phyloP scores from a whole-genome alignment of 495 filamentous ascomycete genomes.

The Massariosphaeria phaeospora region DNA sequence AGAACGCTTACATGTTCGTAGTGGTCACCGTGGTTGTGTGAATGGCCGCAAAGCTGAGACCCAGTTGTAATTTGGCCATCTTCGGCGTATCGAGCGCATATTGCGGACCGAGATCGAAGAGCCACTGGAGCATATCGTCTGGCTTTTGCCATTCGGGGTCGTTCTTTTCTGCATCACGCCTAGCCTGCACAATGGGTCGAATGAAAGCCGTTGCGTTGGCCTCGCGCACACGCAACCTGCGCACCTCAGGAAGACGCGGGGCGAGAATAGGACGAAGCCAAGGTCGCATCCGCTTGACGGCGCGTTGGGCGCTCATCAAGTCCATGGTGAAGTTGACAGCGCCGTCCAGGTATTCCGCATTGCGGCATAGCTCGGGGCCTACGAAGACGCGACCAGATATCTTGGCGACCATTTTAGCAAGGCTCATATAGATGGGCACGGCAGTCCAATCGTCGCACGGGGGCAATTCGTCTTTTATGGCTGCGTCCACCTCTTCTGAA shows the following conservation, averaged over 20 bases:
- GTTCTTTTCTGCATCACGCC: conserved; percentile 20
- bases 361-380: conserved; percentile 23
- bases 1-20: conserved; percentile 14
- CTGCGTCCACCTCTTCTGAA: conserved; percentile 17
- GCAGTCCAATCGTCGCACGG: conserved; percentile 25
- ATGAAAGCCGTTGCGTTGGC: conserved; percentile 7
- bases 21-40: conserved; percentile 38
- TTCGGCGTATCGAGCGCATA: background rate
- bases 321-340: conserved; percentile 31
- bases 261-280: conserved; percentile 18
- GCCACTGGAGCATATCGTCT: conserved; percentile 39
- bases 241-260: conserved; percentile 14
- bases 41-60: conserved; percentile 37
- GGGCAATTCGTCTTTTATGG: conserved; percentile 20
- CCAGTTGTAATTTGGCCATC: conserved; percentile 30
- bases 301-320: conserved; percentile 9
- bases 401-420: conserved; percentile 22
- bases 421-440: conserved; percentile 15
- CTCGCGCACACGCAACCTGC: background rate
- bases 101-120: conserved; percentile 26
- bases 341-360: conserved; percentile 20
- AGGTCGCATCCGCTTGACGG: conserved; percentile 20
- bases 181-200: conserved; percentile 29
- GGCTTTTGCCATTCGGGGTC: conserved; percentile 23
- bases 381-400: conserved; percentile 27